These are phyloP conservation scores for Cylindricascospora bacillispora DNA, from an alignment of 1,139 yeast species.

Conservation along the genomic window DNA sequence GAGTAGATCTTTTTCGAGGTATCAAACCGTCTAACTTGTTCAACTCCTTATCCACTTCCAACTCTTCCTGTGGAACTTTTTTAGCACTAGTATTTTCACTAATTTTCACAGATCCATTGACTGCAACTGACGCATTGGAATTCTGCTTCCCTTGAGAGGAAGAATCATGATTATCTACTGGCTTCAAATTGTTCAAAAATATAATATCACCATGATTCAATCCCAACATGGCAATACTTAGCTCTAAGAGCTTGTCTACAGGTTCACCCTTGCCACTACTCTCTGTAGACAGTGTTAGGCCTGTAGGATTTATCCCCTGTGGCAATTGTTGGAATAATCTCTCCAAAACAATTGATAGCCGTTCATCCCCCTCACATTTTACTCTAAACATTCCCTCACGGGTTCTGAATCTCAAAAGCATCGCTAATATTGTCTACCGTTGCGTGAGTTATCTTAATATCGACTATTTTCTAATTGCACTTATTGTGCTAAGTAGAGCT, in stretches of 20 bases:
- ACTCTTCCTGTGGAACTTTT: slow-evolving; percentile 27
- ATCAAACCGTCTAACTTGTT: slow-evolving; percentile 66
- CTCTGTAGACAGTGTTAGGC: slow-evolving; percentile 13
- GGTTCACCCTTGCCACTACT: slow-evolving; percentile 31
- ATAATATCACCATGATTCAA: slow-evolving; percentile 78
- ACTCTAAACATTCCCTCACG: slow-evolving; percentile 75
- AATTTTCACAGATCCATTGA: slow-evolving; percentile 4
- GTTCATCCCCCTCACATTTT: slow-evolving; percentile 35
- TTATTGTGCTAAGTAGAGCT: no score
- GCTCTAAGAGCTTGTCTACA: slow-evolving; percentile 34
- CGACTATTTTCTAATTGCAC: no score
- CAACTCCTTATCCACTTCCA: slow-evolving; percentile 54
- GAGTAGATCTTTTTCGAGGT: slow-evolving; percentile 41
- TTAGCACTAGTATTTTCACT: slow-evolving; percentile 2
- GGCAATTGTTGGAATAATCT: slow-evolving; percentile 24
- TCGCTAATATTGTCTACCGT: no score
- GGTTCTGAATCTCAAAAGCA: slow-evolving; percentile 68
- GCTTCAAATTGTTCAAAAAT: slow-evolving; percentile 43
- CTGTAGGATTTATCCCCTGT: slow-evolving; percentile 9
- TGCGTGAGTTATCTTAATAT: no score
- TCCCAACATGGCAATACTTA: slow-evolving; percentile 42
- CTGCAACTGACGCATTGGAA: no score
- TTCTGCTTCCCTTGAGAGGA: no score
- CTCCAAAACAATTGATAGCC: slow-evolving; percentile 38
- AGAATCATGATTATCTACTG: no score